Evolutionary conservation across 2,329 filamentous ascomycete species (phyloP).

Genomic region (Sclerotinia spermophila): DNA sequence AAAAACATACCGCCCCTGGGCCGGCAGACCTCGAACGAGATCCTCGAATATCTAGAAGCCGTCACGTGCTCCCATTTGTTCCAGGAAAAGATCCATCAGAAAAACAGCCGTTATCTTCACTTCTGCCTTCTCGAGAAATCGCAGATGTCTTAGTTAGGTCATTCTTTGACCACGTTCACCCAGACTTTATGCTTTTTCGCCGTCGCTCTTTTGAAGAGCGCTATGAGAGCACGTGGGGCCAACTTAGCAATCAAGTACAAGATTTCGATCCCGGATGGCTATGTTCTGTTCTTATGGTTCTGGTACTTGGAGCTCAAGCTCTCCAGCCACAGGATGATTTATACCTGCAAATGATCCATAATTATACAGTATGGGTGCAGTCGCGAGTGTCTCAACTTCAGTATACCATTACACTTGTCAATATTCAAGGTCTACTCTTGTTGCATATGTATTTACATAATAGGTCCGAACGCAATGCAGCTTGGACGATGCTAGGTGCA

Average conservation of each 20-base stretch:
- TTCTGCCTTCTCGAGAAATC: constrained; percentile 38
- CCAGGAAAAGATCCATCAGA: constrained; percentile 19
- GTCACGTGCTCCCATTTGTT: constrained; percentile 4
- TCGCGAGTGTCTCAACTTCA: constrained; percentile 39
- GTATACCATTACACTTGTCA: constrained; percentile 40
- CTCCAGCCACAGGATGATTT: constrained; percentile 36
- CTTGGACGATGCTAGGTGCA: constrained; percentile 42
- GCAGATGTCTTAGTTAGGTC: constrained; percentile 41
- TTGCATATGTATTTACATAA: constrained; percentile 43
- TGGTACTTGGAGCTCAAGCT: constrained; percentile 40
- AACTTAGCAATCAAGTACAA: constrained; percentile 30
- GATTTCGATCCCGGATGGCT: constrained; percentile 43
- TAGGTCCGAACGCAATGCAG: constrained; percentile 42
- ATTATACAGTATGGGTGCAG: constrained; percentile 37
- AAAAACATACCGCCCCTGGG: constrained; percentile 21
- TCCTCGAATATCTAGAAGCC: not conserved
- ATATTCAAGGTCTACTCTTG: constrained; percentile 43
- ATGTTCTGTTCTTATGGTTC: constrained; percentile 39
- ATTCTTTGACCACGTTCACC: constrained; percentile 42
- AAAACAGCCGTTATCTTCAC: constrained; percentile 27
- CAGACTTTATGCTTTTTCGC: constrained; percentile 41
- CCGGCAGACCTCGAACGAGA: constrained; percentile 15
- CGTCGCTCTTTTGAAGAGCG: constrained; percentile 41
- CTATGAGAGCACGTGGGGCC: constrained; percentile 40
- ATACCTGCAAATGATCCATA: constrained; percentile 38